Evolutionary conservation across 1,139 yeast species (phyloP).

Genomic region (Scheffersomyces titani): DNA sequence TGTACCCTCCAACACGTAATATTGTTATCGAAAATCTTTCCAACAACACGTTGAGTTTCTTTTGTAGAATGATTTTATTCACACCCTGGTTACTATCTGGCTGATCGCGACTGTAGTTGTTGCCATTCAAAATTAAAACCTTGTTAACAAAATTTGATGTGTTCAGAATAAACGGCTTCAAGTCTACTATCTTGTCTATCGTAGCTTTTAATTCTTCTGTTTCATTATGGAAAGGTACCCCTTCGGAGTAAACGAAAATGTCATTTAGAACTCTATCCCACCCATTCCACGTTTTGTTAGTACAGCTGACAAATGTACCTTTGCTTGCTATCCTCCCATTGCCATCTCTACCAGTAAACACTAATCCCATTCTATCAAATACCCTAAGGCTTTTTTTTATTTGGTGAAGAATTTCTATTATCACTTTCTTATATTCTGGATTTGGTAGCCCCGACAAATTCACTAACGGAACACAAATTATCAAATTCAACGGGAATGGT

Average conservation of each 20-base stretch:
- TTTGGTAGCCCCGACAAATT: constrained; percentile 32
- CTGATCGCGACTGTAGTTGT: constrained; percentile 12
- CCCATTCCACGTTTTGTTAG: constrained; percentile 54
- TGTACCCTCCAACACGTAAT: constrained; percentile 22
- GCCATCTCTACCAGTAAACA: constrained; percentile 54
- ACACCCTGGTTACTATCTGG: constrained; percentile 7
- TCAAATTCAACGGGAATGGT: constrained; percentile 44
- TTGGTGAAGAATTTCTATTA: constrained; percentile 27
- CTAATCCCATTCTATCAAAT: constrained; percentile 55
- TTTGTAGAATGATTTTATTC: constrained; percentile 3
- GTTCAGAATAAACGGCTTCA: constrained; percentile 29
- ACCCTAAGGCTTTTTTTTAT: constrained; percentile 33
- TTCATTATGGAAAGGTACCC: constrained; percentile 14
- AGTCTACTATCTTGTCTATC: constrained; percentile 32
- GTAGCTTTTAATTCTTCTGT: constrained; percentile 27
- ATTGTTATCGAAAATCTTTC: constrained; percentile 24
- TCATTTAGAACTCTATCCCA: constrained; percentile 52
- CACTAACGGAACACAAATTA: constrained; percentile 47
- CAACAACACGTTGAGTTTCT: constrained; percentile 12
- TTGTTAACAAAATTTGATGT: constrained; percentile 24
- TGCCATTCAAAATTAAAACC: constrained; percentile 26
- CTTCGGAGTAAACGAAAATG: constrained; percentile 35
- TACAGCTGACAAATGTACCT: constrained; percentile 60
- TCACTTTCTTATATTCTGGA: constrained; percentile 29
- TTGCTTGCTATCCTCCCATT: constrained; percentile 28